Evolutionary conservation across 306 rosid species (phyloP), one percentile per base, ranked within the genome.

Genomic region (Lotus japonicus): DNA sequence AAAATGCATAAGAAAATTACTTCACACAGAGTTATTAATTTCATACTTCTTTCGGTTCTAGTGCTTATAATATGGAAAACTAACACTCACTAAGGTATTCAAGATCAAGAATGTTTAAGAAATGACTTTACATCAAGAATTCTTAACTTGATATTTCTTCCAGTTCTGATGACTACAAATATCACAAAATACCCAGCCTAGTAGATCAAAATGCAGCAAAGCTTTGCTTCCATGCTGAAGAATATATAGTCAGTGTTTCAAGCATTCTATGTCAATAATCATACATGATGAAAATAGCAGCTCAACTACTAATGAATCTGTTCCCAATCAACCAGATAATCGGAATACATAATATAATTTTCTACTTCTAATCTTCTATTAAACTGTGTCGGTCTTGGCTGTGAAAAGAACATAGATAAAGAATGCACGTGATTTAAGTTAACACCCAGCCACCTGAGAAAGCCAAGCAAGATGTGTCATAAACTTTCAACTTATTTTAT

Each of bases 131-230:
- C 41, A 64, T 14, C 45, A 31, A 58, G 43, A 56, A 59, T 49
- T 18, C 15, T 9, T 11, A 51, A 53, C 57, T n/a, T 19, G 10
- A 58, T 19, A 53, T 35, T 41, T 59, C 48, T 78, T 44, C 68
- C 13, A 5, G 36, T 23, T 67, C 48, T 7, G 35, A 53, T 35
- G 60, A 65, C 39, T 39, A 58, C 11, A 67, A 21, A 67, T 28
- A 50, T 50, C 50, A 68, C 9, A 59, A 57, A 16, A n/a, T 12
- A 67, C 61, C 39, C 63, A 67, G 12, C 52, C 52, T 45, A 26
- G 43, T 75, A 41, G 58, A 64, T 54, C 46, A 66, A 17, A 76
- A 49, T 15, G 42, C 17, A 56, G 12, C 59, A 74, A 48, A 60
- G 16, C 21, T 58, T 19, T 11, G 26, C 69, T 66, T 15, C 23